phyloP scores from a whole-genome alignment of 225 moss, liverwort and hornwort species.

The Marchantia paleacea region DNA sequence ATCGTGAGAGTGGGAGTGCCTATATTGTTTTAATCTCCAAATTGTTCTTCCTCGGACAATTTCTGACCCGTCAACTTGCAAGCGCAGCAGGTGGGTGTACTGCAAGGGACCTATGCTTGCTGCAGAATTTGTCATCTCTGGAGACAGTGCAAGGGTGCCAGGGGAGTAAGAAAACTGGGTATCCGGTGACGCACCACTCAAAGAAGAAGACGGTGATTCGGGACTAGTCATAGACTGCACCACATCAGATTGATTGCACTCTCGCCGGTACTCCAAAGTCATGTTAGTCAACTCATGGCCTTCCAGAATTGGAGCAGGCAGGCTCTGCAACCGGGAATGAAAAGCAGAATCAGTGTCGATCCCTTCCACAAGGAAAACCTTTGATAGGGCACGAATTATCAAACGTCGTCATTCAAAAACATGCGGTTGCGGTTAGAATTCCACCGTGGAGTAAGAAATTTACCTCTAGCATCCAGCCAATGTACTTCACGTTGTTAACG shows the following conservation, averaged over 20 bases:
- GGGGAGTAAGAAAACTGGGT: conserved; percentile 24
- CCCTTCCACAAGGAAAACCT: not conserved
- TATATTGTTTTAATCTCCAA: conserved; percentile 62
- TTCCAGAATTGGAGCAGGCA: conserved; percentile 61
- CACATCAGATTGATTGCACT: conserved; percentile 75
- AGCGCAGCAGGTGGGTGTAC: conserved; percentile 67
- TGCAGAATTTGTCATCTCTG: conserved; percentile 41
- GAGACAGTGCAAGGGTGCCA: conserved; percentile 15
- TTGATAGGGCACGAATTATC: not conserved
- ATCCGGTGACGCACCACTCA: conserved; percentile 15
- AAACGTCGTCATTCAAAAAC: not conserved
- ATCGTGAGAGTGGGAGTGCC: conserved; percentile 3
- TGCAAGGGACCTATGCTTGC: conserved; percentile 51
- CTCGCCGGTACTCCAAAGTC: conserved; percentile 83
- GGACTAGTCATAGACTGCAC: conserved; percentile 86
- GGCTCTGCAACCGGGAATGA: conserved; percentile 50
- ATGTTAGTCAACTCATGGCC: conserved; percentile 71
- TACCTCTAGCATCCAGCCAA: conserved; percentile 95
- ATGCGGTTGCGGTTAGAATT: not conserved
- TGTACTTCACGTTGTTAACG: conserved; percentile 93
- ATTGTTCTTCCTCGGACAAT: conserved; percentile 87
- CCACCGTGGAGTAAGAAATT: not conserved
- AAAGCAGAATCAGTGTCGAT: not conserved
- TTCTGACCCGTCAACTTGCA: conserved; percentile 79
- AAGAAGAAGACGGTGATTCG: conserved; percentile 41